These are phyloP conservation scores for Microbotryomycetes sp. DNA, from an alignment of 1,284 basidiomycete genomes.

Conservation along the genomic window DNA sequence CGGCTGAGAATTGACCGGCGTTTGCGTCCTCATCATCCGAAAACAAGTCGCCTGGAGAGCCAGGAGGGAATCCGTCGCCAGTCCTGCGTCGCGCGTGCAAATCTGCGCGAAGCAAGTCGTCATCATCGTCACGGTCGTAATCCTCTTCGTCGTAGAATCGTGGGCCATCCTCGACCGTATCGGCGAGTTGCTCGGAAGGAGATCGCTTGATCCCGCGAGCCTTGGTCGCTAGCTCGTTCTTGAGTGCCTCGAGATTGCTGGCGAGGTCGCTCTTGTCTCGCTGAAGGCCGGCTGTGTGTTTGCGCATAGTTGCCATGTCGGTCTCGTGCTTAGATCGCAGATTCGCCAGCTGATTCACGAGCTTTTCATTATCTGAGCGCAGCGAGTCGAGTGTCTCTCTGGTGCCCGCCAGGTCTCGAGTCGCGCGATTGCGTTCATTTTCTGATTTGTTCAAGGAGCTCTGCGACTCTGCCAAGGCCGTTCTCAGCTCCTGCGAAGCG, in stretches of 20 bases:
- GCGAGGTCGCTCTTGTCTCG: constrained; percentile 90
- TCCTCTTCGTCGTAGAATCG: constrained; percentile 52
- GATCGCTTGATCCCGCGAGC: constrained; percentile 23
- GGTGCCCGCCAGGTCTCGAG: constrained; percentile 61
- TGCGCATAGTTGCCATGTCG: constrained; percentile 80
- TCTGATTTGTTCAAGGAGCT: constrained; percentile 62
- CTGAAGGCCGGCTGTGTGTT: constrained; percentile 74
- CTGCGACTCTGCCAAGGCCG: constrained; percentile 62
- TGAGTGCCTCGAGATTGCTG: constrained; percentile 59
- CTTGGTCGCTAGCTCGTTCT: constrained; percentile 59
- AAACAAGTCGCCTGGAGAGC: constrained; percentile 40
- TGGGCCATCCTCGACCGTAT: constrained; percentile 33
- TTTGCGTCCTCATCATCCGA: constrained; percentile 42
- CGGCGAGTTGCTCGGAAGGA: constrained; percentile 13
- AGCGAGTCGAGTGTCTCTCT: constrained; percentile 74
- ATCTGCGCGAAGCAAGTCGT: constrained; percentile 31
- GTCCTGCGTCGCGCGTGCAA: constrained; percentile 63
- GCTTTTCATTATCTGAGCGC: constrained; percentile 76
- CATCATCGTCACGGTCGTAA: constrained; percentile 8
- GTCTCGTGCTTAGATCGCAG: constrained; percentile 84
- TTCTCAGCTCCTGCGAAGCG: constrained; percentile 74
- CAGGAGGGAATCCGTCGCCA: constrained; percentile 39
- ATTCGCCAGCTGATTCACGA: constrained; percentile 59
- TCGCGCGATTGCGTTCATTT: constrained; percentile 71
- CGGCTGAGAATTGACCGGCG: constrained; percentile 39